Evolutionary conservation across 495 filamentous ascomycete genomes (phyloP), one percentile per base, ranked within the genome.

Genomic region (Xylaria scruposa): DNA sequence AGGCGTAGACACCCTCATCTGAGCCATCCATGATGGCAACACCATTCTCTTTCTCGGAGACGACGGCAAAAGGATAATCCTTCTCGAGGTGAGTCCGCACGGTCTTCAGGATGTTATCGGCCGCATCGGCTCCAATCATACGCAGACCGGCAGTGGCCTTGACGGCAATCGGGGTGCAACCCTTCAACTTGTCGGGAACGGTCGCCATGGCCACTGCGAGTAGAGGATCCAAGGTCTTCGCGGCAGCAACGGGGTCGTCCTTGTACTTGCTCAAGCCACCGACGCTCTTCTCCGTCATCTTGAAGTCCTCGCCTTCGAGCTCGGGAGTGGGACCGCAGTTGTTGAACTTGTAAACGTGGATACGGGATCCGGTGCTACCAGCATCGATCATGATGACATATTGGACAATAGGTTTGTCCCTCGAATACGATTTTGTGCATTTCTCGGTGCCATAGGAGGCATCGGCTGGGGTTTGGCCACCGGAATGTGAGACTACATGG

Each of bases 371-470:
- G 51, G 95, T 97, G 83, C 95, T 98, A 68, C 96, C 96, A 47
- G 96, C 96, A 85, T 99, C 96, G 77, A 99, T 94, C 96, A 99
- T 98, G 74, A 97, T 88, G 70, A 94, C 96, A 86, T 98, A 98
- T 78, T 99, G 96, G 71, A 98, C 91, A 73, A 99, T 85, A 33
- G 97, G 97, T 83, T 97, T 99, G 54, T 92, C 90, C 42, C 90
- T 88, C 68, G 94, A 93, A 80, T 85, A 89, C 36, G 95, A 93
- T 78, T 90, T 93, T 60, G 90, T 89, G 87, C 96, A 99, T 83
- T 88, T 91, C 46, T 88, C 82, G 70, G 90, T 92, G 66, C 87
- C 86, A 53, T 87, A 83, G 0, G 89, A 85, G 0, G 87, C 84
- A 75, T 92, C 90, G 26, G 85, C 80, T 3, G 90, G 87, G 17